A percentile compares a stretch with the other conserved stretches of the same genome.
These are phyloP conservation scores for Debaryomycetaceae sp. DNA, from an alignment of 1,139 yeast species.

Conservation along the genomic window DNA sequence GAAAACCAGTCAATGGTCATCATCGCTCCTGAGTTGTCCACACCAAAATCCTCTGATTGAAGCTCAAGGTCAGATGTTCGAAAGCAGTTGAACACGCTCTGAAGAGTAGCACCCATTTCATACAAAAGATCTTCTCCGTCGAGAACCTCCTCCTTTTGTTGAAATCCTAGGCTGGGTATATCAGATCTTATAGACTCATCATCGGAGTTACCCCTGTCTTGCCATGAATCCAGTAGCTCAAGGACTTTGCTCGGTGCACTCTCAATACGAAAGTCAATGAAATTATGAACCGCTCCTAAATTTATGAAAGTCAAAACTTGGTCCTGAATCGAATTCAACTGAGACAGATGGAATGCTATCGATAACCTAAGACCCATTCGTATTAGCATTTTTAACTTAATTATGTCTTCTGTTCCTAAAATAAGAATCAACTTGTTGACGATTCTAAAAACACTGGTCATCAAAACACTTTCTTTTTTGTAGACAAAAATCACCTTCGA, in stretches of 20 bases:
- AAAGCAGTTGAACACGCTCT: not conserved
- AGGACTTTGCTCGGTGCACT: no score
- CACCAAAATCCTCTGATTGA: constrained; percentile 16
- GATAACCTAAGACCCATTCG: constrained; percentile 29
- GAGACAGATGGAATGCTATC: constrained; percentile 23
- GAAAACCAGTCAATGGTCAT: constrained; percentile 22
- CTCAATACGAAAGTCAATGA: constrained; percentile 6
- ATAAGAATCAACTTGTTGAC: constrained; percentile 35
- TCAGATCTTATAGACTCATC: not conserved
- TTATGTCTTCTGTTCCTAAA: constrained; percentile 29
- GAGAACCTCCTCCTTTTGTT: not conserved
- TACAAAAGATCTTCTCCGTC: not conserved
- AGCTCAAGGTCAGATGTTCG: constrained; percentile 9
- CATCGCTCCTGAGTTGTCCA: constrained; percentile 8
- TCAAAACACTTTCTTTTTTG: constrained; percentile 21
- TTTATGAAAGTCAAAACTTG: constrained; percentile 38
- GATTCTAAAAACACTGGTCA: constrained; percentile 27
- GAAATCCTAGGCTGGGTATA: not conserved
- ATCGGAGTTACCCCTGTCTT: not conserved
- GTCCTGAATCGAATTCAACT: constrained; percentile 27
- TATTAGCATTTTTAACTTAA: constrained; percentile 26
- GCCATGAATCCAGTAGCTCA: not conserved
- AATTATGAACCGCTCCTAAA: constrained; percentile 18
- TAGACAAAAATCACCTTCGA: constrained; percentile 12
- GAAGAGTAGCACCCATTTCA: not conserved